Evolutionary conservation across 2,329 filamentous ascomycete species (phyloP).

Genomic region (Epicoccum sorghinum): DNA sequence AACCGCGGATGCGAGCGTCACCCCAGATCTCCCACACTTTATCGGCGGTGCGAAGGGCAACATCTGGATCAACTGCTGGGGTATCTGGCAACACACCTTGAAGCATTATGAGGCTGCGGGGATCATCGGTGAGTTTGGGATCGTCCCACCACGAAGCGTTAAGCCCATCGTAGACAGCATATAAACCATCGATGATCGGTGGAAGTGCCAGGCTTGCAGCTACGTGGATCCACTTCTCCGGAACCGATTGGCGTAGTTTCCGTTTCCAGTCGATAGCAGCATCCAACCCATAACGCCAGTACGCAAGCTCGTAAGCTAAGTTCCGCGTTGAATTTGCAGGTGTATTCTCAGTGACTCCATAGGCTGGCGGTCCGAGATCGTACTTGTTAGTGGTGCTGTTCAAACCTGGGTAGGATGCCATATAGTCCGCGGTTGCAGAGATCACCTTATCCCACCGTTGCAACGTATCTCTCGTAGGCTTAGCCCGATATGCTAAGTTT

Average conservation of each 20-base stretch:
- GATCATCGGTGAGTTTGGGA: conserved; percentile 29
- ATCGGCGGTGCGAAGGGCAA: conserved; percentile 34
- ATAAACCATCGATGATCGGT: conserved; percentile 57
- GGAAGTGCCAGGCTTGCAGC: conserved; percentile 60
- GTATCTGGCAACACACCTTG: conserved; percentile 36
- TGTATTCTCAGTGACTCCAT: conserved; percentile 63
- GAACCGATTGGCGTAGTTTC: conserved; percentile 51
- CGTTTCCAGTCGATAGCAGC: conserved; percentile 60
- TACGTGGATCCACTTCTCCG: conserved; percentile 57
- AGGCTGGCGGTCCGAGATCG: conserved; percentile 57
- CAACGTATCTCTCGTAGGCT: conserved; percentile 52
- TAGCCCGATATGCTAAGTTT: conserved; percentile 58
- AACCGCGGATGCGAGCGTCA: conserved; percentile 36
- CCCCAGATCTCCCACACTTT: conserved; percentile 39
- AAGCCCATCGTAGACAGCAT: conserved; percentile 61
- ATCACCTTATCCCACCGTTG: conserved; percentile 60
- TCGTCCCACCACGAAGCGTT: conserved; percentile 37
- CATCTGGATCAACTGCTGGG: conserved; percentile 26
- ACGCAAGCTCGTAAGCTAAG: conserved; percentile 63
- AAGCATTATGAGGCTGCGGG: conserved; percentile 36
- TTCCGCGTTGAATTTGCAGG: conserved; percentile 61
- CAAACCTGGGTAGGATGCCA: conserved; percentile 61
- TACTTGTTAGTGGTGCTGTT: conserved; percentile 59
- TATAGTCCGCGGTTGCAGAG: conserved; percentile 61
- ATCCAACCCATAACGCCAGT: conserved; percentile 65